phyloP scores from a whole-genome alignment of 1,139 yeast species.

The Ashbya aceris region DNA sequence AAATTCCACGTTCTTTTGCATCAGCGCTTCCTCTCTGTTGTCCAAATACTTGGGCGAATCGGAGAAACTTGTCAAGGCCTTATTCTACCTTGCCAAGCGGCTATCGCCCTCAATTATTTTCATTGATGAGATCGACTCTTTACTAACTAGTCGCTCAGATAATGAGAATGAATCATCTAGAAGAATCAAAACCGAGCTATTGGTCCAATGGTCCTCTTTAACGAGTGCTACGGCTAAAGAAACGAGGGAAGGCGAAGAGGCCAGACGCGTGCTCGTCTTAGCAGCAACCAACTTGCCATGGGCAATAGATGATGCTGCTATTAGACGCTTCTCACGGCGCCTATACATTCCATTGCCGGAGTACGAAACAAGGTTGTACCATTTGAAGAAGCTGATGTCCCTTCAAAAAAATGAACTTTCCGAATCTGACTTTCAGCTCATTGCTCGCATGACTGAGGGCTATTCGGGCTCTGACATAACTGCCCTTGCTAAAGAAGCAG shows the following conservation, averaged over 20 bases:
- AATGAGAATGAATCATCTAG: constrained; percentile 42
- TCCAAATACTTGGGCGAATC: constrained; percentile 58
- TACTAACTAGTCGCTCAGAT: constrained; percentile 45
- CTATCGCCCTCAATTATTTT: constrained; percentile 37
- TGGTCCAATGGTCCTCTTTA: constrained; percentile 57
- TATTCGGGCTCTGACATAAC: constrained; percentile 60
- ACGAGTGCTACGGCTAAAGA: constrained; percentile 44
- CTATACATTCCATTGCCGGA: constrained; percentile 61
- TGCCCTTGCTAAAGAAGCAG: constrained; percentile 61
- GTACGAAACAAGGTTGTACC: constrained; percentile 44
- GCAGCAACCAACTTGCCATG: constrained; percentile 63
- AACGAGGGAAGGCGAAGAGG: constrained; percentile 24
- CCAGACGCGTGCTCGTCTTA: constrained; percentile 43
- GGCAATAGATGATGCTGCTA: constrained; percentile 61
- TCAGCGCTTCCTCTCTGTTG: constrained; percentile 51
- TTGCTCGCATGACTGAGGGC: constrained; percentile 44
- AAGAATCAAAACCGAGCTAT: constrained; percentile 53
- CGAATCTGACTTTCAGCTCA: constrained; percentile 39
- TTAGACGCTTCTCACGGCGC: constrained; percentile 52
- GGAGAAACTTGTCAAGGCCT: constrained; percentile 51
- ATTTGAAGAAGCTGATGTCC: constrained; percentile 39
- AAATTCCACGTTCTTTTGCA: constrained; percentile 53
- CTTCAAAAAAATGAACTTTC: constrained; percentile 32
- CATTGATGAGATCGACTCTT: constrained; percentile 58
- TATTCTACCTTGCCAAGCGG: constrained; percentile 47